Evolutionary conservation across 306 rosid genomes (phyloP), one percentile per base, ranked within the genome.

Genomic region (Arachis hypogaea): DNA sequence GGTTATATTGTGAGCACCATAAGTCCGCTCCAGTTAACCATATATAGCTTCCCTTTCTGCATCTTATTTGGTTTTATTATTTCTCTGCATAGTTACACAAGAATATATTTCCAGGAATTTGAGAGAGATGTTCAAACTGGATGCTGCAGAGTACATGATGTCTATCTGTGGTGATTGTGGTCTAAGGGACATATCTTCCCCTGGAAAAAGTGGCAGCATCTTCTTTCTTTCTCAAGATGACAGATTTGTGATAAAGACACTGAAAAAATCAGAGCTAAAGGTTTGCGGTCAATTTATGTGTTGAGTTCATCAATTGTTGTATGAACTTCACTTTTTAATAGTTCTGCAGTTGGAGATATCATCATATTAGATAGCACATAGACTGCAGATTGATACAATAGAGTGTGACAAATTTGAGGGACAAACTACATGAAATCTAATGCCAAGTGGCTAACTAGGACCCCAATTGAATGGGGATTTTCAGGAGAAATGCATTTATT

Each of bases 141-240:
- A 95, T 83, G 96, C 99, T 12, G 97, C 99, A 36, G 98, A 90
- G 68, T 95, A 95, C 88, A 92, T 95, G 99, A 92, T 95, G 98
- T 95, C 99, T 63, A 92, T 92, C 80, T 95, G 99, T 75, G 95
- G 96, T 18, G 96, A 92, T 69, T 80, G 78, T 81, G 97, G 98
- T 79, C 82, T 95, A 61, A 86, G 91, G 76, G 99, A 92, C 80
- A 88, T 92, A 73, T 71, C 96, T 63, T 95, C 99, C 65, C 85
- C 98, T 0, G 99, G 99, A 64, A 95, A 95, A 86, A 95, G 99
- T 88, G 99, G 99, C 85, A 95, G 99, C 86, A 82, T 95, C 79
- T 95, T 95, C 85, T 95, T 80, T 82, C 90, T 94, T 72, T 95
- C 99, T 71, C 96, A 90, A 52, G 99, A 95, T 70, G 99, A 92